Evolutionary conservation across 2,329 filamentous ascomycete species (phyloP), one percentile per base, ranked within the genome.

Genomic region (Neofusicoccum kwambonambiense): DNA sequence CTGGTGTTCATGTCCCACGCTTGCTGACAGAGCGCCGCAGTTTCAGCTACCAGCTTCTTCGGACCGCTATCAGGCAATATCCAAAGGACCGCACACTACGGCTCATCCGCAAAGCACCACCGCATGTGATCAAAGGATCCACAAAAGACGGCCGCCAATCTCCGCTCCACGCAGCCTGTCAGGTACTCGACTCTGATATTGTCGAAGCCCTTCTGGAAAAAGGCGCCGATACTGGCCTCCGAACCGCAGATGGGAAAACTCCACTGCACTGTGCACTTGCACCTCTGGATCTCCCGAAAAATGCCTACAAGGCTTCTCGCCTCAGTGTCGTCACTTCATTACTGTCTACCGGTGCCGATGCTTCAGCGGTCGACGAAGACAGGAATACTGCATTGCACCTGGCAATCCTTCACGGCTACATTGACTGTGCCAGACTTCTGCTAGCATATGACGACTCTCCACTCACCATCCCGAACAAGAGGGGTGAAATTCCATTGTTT

Each of bases 21-120:
- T 13, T 27, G 22, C 56, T 47, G 42, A 37, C n/a, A 19, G 6
- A 12, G 27, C 4, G n/a, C 17, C n/a, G 2, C 56, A 60, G 41
- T 9, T 35, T 60, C 56, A 60, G 56, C 56, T 60, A 34, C 56
- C 56, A 60, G 12, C 56, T 60, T 3, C 56, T 60, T 15, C 56
- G 41, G 27, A 47, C 56, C 27, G 56, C 56, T 9, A 60, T 60
- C 41, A 34, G 42, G 41, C 56, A 60, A 3, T 60, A 60, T 22
- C 42, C 56, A 9, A 17, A 47, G 41, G 56, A 60, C 27, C 56
- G 56, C 15, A 60, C 56, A 19, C 42, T 60, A 9, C 41, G 56
- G 4, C 56, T 60, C 27, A 47, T 60, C 39, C 56, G 56, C 22
- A 60, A 60, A 37, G 17, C 56, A 19, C 56, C 56, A 8, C 56